These are phyloP conservation scores for Galium porrigens DNA, from an alignment of 305 asterid species.

Conservation along the genomic window DNA sequence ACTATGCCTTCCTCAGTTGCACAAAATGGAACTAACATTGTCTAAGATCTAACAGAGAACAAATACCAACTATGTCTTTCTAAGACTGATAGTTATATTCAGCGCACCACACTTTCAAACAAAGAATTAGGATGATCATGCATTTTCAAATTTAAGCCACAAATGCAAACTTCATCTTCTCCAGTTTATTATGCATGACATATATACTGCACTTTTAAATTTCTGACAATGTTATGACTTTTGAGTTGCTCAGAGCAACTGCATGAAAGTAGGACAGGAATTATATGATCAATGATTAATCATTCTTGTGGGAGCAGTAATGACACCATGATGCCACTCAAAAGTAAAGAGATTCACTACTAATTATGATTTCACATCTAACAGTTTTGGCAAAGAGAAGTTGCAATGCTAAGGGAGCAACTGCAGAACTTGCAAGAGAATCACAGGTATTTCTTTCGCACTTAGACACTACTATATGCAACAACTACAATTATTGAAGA, in stretches of 20 bases:
- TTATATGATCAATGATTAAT: neutral
- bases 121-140: neutral
- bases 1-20: too few relatives aligned
- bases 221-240: neutral
- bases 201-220: neutral
- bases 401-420: conserved; percentile 43
- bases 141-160: neutral
- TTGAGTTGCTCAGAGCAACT: neutral
- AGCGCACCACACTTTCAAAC: neutral
- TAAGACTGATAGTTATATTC: neutral
- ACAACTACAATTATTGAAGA: neutral
- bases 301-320: neutral
- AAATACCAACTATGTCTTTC: neutral
- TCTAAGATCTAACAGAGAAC: neutral
- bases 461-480: neutral
- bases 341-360: conserved; percentile 5
- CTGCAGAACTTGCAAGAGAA: conserved; percentile 49
- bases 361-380: conserved; percentile 15
- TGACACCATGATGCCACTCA: neutral
- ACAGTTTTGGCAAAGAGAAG: conserved; percentile 72
- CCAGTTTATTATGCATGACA: neutral
- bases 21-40: neutral
- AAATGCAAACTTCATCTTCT: neutral
- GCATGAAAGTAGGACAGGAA: neutral
- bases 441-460: conserved; percentile 32